These are phyloP conservation scores for Schwanniomyces yamadae DNA, from an alignment of 805 yeast species.

Conservation along the genomic window DNA sequence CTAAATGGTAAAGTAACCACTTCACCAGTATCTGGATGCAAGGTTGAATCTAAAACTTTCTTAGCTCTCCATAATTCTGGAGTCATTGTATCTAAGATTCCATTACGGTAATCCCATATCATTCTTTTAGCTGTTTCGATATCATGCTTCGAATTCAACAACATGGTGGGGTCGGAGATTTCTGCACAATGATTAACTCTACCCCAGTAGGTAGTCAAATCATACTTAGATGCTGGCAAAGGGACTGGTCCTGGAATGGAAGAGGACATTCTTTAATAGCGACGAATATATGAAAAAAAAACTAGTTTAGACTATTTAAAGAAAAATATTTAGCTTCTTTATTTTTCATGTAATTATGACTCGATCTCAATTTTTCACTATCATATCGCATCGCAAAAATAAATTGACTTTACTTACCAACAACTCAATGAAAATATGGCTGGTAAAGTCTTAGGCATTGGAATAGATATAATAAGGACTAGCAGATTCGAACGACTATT, in stretches of 20 bases:
- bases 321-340: background rate
- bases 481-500: conserved; percentile 48
- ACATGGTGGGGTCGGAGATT: conserved; percentile 88
- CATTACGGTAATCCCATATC: conserved; percentile 72
- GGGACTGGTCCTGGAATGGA: conserved; percentile 80
- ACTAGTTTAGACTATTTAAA: background rate
- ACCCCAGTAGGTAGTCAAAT: conserved; percentile 84
- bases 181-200: conserved; percentile 93
- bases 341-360: background rate
- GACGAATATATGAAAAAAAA: background rate
- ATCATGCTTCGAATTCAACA: conserved; percentile 66
- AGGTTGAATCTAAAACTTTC: conserved; percentile 81
- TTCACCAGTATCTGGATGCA: conserved; percentile 96
- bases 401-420: background rate
- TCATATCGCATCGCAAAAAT: background rate
- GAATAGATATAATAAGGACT: conserved; percentile 54
- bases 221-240: conserved; percentile 78
- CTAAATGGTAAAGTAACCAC: conserved; percentile 91
- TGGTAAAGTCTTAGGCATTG: conserved; percentile 42
- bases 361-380: background rate
- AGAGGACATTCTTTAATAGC: conserved; percentile 66
- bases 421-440: background rate
- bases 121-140: conserved; percentile 62
- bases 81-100: conserved; percentile 60
- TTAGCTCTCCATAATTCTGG: conserved; percentile 90